phyloP scores from a whole-genome alignment of 768 basidiomycete species.

The Agaricus bisporus region DNA sequence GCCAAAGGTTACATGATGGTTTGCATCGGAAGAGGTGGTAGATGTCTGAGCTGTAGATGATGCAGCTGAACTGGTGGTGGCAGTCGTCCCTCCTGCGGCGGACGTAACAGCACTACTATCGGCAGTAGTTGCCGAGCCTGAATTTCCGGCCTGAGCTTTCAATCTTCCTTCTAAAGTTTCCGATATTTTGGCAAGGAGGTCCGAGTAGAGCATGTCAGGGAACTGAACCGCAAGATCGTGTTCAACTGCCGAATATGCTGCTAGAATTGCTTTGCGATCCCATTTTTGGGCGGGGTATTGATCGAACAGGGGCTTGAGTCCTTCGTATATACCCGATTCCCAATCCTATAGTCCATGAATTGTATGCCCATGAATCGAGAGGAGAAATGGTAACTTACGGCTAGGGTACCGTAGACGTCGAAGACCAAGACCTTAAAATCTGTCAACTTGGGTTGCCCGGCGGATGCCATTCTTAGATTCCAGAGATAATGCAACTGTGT shows the following conservation, averaged over 20 bases:
- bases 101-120: conserved; percentile 14
- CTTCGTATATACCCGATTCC: conserved; percentile 61
- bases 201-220: conserved; percentile 54
- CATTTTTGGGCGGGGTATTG: conserved; percentile 34
- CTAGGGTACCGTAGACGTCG: conserved; percentile 74
- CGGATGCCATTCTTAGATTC: background rate
- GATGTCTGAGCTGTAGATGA: conserved; percentile 12
- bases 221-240: conserved; percentile 49
- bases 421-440: conserved; percentile 55
- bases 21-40: conserved; percentile 5
- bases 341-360: conserved; percentile 43
- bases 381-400: conserved; percentile 28
- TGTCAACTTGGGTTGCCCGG: conserved; percentile 23
- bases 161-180: conserved; percentile 31
- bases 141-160: conserved; percentile 21
- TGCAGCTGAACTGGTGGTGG: conserved; percentile 1
- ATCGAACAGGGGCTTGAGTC: conserved; percentile 45
- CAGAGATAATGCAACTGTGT: background rate
- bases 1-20: conserved; percentile 46
- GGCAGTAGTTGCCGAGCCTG: conserved; percentile 14
- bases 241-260: conserved; percentile 48
- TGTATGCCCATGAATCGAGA: background rate
- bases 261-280: conserved; percentile 46
- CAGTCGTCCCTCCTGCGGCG: conserved; percentile 7
- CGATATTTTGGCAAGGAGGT: conserved; percentile 49